Percentiles rank a stretch among this genome's conserved stretches.
Evolutionary conservation across 2,329 filamentous ascomycete genomes (phyloP).

Genomic region (Fusarium sp.): DNA sequence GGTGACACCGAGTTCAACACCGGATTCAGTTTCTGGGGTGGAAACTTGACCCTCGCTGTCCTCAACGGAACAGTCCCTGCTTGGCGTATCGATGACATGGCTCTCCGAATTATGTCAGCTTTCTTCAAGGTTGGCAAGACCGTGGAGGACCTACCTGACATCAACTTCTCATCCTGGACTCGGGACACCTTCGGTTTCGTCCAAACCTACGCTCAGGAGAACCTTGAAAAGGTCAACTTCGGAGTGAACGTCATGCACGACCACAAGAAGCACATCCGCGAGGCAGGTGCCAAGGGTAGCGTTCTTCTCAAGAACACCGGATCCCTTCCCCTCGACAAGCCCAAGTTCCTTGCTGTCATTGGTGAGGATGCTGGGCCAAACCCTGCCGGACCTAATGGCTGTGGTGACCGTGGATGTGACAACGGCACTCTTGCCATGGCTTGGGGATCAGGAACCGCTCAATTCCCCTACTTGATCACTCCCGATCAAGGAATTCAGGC

Average conservation of each 20-base stretch:
- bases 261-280: conserved; percentile 79
- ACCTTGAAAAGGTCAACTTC: conserved; percentile 77
- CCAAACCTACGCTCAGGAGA: conserved; percentile 72
- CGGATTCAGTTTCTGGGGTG: conserved; percentile 81
- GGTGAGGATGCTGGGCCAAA: conserved; percentile 87
- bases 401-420: conserved; percentile 73
- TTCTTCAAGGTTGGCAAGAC: conserved; percentile 75
- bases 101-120: conserved; percentile 81
- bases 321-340: conserved; percentile 80
- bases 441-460: conserved; percentile 81
- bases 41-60: conserved; percentile 88
- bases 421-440: conserved; percentile 77
- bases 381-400: conserved; percentile 81
- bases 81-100: conserved; percentile 93
- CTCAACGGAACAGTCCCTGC: conserved; percentile 90
- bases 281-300: conserved; percentile 82
- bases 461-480: conserved; percentile 81
- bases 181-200: conserved; percentile 78
- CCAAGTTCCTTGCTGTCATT: conserved; percentile 80
- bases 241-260: conserved; percentile 86
- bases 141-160: conserved; percentile 60
- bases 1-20: conserved; percentile 84
- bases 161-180: conserved; percentile 94
- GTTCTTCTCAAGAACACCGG: conserved; percentile 91
- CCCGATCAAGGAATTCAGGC: conserved; percentile 77